Evolutionary conservation across 1,139 yeast species (phyloP).

Genomic region (Candida sp.): DNA sequence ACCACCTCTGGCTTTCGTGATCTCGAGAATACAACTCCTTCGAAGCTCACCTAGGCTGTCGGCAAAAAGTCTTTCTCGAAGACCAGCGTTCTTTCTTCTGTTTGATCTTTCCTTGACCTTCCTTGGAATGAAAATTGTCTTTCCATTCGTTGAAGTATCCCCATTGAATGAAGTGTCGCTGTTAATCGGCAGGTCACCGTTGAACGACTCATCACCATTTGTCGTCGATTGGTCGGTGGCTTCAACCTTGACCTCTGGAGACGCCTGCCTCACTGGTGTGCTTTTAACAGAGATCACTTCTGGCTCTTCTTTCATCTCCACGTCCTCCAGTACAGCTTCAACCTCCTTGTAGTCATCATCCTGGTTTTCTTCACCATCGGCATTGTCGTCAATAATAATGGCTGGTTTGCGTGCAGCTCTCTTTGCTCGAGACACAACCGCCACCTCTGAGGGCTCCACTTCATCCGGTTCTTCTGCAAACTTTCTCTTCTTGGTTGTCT

Average conservation of each 20-base stretch:
- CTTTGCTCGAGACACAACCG: not conserved
- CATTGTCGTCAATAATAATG: not conserved
- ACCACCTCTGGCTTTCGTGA: conserved; percentile 47
- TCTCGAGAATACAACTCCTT: conserved; percentile 33
- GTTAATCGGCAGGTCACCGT: not conserved
- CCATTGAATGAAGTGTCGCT: not conserved
- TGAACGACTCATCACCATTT: not conserved
- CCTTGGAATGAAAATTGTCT: not conserved
- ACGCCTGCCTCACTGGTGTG: not conserved
- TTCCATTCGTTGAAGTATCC: not conserved
- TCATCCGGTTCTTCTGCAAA: conserved; percentile 1
- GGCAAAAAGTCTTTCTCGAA: not conserved
- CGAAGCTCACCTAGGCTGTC: conserved; percentile 33
- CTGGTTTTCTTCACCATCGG: not conserved
- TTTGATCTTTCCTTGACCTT: not conserved
- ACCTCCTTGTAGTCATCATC: conserved; percentile 1
- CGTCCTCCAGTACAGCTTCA: conserved; percentile 2
- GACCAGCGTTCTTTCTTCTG: not conserved
- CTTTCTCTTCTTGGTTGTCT: conserved; percentile 8
- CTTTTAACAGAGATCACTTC: not conserved
- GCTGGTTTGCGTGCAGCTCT: conserved; percentile 2
- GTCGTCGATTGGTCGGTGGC: not conserved
- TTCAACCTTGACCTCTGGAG: not conserved
- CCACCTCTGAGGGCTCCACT: not conserved
- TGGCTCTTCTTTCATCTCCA: not conserved